These are phyloP conservation scores for Actinomucor elegans DNA, from an alignment of 371 early-diverging fungal species.

Conservation along the genomic window DNA sequence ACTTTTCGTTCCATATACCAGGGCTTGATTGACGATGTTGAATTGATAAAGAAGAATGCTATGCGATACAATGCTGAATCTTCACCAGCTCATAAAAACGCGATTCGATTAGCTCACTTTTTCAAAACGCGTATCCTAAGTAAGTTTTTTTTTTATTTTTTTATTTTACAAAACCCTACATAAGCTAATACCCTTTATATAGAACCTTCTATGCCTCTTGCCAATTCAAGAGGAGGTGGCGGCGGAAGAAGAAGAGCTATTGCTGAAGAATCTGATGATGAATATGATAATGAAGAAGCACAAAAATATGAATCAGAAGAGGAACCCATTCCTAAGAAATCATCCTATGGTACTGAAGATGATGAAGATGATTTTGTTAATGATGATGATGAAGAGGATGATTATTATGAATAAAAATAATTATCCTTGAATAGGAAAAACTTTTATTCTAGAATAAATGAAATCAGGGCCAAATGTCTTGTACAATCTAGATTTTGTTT, in stretches of 20 bases:
- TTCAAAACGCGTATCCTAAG: constrained; percentile 53
- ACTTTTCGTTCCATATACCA: constrained; percentile 4
- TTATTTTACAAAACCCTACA: neutral
- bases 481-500: too few relatives aligned
- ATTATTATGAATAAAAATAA: constrained; percentile 1
- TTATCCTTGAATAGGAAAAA: too few relatives aligned
- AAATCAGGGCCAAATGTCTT: too few relatives aligned
- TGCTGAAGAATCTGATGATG: constrained; percentile 46
- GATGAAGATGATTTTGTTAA: constrained; percentile 29
- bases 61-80: constrained; percentile 65
- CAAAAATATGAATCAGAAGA: constrained; percentile 25
- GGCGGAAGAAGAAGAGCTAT: constrained; percentile 12
- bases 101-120: constrained; percentile 56
- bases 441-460: too few relatives aligned
- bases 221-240: constrained; percentile 25
- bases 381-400: constrained; percentile 22
- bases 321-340: constrained; percentile 19
- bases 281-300: constrained; percentile 41
- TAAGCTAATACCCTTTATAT: neutral
- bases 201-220: constrained; percentile 51
- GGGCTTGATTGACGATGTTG: constrained; percentile 69
- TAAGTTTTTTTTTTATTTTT: constrained; percentile 20
- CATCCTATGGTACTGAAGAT: too few relatives aligned
- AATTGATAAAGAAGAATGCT: constrained; percentile 67
- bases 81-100: constrained; percentile 58